Percentiles rank a stretch among this genome's conserved stretches.
phyloP scores from a whole-genome alignment of 495 filamentous ascomycete genomes.

The Copromyces sp. region DNA sequence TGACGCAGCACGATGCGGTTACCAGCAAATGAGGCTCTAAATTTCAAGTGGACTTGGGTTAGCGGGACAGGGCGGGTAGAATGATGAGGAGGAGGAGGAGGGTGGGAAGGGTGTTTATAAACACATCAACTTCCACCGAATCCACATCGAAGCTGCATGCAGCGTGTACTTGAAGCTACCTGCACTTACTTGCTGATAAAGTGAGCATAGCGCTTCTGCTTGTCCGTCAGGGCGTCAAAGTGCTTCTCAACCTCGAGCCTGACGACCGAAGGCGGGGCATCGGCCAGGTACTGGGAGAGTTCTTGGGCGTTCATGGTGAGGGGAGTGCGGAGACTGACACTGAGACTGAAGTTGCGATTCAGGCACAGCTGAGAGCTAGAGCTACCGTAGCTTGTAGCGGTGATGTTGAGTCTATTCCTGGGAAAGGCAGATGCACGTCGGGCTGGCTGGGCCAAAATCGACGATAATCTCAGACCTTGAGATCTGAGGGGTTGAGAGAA shows the following conservation, averaged over 20 bases:
- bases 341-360: not conserved
- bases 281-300: slow-evolving; percentile 69
- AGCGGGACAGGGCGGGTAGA: not conserved
- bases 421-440: slow-evolving; percentile 1
- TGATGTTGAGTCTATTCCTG: slow-evolving; percentile 1
- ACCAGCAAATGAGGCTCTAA: slow-evolving; percentile 73
- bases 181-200: slow-evolving; percentile 66
- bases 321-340: not conserved
- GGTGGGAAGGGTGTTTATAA: not conserved
- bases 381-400: not conserved
- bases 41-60: not conserved
- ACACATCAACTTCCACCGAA: not conserved
- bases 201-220: slow-evolving; percentile 84
- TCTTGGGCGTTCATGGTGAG: slow-evolving; percentile 40
- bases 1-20: slow-evolving; percentile 80
- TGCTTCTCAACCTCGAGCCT: slow-evolving; percentile 79
- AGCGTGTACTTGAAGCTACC: not conserved
- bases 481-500: slow-evolving; percentile 11
- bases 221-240: slow-evolving; percentile 69
- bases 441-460: not conserved
- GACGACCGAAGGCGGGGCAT: slow-evolving; percentile 80
- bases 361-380: not conserved
- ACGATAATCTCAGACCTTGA: slow-evolving; percentile 6
- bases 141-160: not conserved
- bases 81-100: not conserved